A percentile compares a stretch with the other conserved stretches of the same genome.
Conservation (phyloP, 2,329 filamentous ascomycete genomes). For the Zasmidium cellare region DNA sequence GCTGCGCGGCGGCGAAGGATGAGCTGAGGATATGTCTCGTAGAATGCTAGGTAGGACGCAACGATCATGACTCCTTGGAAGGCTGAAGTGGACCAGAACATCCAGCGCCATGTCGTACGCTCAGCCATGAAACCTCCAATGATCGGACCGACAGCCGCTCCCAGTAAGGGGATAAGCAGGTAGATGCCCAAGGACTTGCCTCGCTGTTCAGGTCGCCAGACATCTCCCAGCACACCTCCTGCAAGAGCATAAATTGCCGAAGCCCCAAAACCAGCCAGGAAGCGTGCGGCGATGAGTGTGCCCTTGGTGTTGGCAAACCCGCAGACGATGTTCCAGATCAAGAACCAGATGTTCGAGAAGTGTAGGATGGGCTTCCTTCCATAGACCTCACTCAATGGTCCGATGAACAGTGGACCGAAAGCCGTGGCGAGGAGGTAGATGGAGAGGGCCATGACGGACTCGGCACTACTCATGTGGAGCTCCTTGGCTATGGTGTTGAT, state of each 20-base stretch:
- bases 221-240: conserved; percentile 20
- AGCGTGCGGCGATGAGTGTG: conserved; percentile 47
- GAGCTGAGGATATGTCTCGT: conserved; percentile 41
- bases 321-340: conserved; percentile 53
- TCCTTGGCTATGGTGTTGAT: conserved; percentile 43
- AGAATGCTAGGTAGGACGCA: conserved; percentile 33
- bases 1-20: conserved; percentile 40
- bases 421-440: conserved; percentile 22
- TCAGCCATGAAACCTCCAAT: conserved; percentile 41
- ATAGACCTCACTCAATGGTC: conserved; percentile 44
- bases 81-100: conserved; percentile 43
- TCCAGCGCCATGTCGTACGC: conserved; percentile 44
- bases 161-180: conserved; percentile 19
- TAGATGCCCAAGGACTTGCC: conserved; percentile 19
- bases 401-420: conserved; percentile 21
- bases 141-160: conserved; percentile 23
- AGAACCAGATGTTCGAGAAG: conserved; percentile 50
- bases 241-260: conserved; percentile 37
- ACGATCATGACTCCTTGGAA: conserved; percentile 28
- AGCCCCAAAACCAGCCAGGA: conserved; percentile 53
- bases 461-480: conserved; percentile 35
- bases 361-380: conserved; percentile 48
- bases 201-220: conserved; percentile 22
- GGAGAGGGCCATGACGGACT: conserved; percentile 20
- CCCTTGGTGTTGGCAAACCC: conserved; percentile 44